Evolutionary conservation across 2,329 filamentous ascomycete genomes (phyloP).

Genomic region (Colletotrichum melonis): DNA sequence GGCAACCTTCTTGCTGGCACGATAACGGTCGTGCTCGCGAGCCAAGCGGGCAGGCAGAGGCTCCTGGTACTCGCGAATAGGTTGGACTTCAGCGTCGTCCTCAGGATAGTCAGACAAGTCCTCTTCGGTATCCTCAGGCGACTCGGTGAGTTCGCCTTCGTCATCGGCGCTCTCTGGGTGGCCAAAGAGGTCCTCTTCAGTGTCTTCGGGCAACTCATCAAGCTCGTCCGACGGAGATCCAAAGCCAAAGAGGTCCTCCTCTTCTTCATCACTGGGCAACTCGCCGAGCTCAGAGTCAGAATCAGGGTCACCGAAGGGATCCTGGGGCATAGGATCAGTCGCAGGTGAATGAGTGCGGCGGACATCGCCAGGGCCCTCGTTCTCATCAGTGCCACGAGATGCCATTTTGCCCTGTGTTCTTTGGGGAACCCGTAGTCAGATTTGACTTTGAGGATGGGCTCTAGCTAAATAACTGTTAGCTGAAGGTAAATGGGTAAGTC

Average conservation of each 20-base stretch:
- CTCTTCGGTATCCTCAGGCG: background rate
- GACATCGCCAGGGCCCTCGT: background rate
- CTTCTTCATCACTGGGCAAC: background rate
- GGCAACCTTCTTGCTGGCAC: background rate
- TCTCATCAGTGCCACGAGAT: background rate
- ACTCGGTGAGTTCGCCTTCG: too few relatives aligned
- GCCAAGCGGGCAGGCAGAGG: background rate
- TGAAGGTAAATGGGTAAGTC: background rate
- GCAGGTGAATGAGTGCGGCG: slow-evolving; percentile 7
- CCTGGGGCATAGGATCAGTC: background rate
- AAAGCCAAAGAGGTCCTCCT: background rate
- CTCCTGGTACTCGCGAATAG: background rate
- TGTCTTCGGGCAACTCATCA: too few relatives aligned
- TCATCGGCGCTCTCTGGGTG: too few relatives aligned
- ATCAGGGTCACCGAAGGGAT: background rate
- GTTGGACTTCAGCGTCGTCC: background rate
- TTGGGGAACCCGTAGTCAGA: background rate
- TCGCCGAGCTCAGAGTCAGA: background rate
- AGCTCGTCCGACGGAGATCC: too few relatives aligned
- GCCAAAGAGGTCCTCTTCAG: too few relatives aligned
- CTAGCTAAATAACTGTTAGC: background rate
- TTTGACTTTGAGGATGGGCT: background rate
- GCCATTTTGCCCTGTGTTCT: slow-evolving; percentile 5
- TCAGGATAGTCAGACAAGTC: background rate
- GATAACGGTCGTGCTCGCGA: background rate